Evolutionary conservation across 2,329 filamentous ascomycete genomes (phyloP), one percentile per base, ranked within the genome.

Genomic region (Penicillium corylophilum): DNA sequence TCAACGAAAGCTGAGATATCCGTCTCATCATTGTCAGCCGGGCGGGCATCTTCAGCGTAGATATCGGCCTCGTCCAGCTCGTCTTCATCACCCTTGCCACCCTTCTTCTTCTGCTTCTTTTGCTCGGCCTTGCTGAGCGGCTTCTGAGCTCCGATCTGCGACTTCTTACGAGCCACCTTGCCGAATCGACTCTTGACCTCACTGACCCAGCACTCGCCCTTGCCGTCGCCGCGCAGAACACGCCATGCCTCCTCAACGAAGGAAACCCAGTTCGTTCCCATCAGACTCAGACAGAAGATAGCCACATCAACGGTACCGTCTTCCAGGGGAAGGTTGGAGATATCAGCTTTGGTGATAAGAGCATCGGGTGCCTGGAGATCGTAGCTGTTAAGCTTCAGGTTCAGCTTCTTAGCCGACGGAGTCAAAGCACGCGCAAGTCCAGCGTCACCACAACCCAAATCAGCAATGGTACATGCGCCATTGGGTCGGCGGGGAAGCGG

Each of bases 261-360:
- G 63, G 90, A 86, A 47, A 95, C 82, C 93, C 94, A 99, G 76
- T 99, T 99, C 49, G 94, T 99, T 67, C 94, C 94, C 94, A 99
- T 99, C 53, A 99, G 83, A 44, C 93, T 94, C 28, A 99, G 82
- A 72, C 94, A 99, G 78, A 97, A 97, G 61, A 99, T 86, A 44
- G 89, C 89, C 5, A 99, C 81, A 71, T 99, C 91, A 55, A 91
- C 85, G 55, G 82, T 85, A 40, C 84, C 86, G 61, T 92, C 85
- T 5, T 78, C 77, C 0, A 96, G 76, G 0, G 93, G 93, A 1
- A 99, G 77, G 53, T 87, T 82, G 26, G 91, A 87, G 46, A 97
- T 94, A 73, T 99, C 94, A 13, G 94, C 91, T 56, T 87, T 84
- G 1, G 89, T 96, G 56, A 99, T 88, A 18, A 91, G 82, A 16